Evolutionary conservation across 208 protist genomes (phyloP), one percentile per base, ranked within the genome.

Genomic region (Leptomonas seymouri): DNA sequence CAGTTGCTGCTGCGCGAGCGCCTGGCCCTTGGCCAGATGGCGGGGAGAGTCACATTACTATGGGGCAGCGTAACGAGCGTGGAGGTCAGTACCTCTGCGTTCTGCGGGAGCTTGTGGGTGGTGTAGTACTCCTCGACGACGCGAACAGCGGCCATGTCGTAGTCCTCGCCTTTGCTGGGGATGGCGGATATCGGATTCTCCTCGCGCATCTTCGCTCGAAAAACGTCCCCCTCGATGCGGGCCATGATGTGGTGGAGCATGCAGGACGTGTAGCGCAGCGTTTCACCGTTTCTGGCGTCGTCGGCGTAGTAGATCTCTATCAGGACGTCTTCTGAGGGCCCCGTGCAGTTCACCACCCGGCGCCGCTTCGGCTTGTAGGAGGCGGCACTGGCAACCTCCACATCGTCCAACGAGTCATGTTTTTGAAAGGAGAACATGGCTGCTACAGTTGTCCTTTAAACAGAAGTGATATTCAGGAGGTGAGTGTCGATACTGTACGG

Each of bases 221-320:
- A 53, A 27, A 78, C 20, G 56, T 87, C 75, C 3, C 67, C 74
- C 59, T 86, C 71, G 20, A 86, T 76, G 23, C 86, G 82, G 21
- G 78, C 74, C 14, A 79, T 71, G 2, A 91, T 66, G 78, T 91
- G 86, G 23, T 80, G 58, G 54, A 84, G 74, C 78, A 82, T 85
- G 68, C 82, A 88, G 23, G 77, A 60, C 0, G 86, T 91, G 36
- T 64, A 80, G 31, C 51, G 64, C 21, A 60, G 23, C 8, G 48
- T 34, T 41, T 63, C 44, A 55, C 44, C 50, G 14, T 0, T 21
- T 12, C 59, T 46, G 5, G 46, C 0, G 25, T 57, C 48, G 15
- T 28, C 39, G 3, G 23, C 44, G 61, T 71, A 69, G 58, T 45
- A 54, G 27, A 23, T 70, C 15, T 60, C 20, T 31, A 67, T 56